Percentiles rank a stretch among this genome's conserved stretches.
phyloP scores from a whole-genome alignment of 345 rosid genomes.

The Laguncularia racemosa region DNA sequence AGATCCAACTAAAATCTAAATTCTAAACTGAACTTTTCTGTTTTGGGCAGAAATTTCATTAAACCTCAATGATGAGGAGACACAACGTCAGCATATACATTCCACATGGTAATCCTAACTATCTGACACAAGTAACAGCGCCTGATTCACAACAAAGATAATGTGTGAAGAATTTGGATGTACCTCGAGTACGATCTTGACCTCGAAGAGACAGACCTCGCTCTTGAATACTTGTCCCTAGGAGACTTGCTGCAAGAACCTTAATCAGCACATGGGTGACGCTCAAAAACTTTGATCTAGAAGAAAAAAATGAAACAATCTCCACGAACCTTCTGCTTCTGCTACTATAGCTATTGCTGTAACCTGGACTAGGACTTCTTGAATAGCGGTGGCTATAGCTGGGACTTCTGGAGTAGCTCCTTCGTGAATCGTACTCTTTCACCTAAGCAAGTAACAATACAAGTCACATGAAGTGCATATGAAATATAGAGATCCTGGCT shows the following conservation, averaged over 20 bases:
- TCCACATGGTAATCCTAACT: too few species aligned
- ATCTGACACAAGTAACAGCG: too few species aligned
- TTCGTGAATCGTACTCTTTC: constrained; percentile 58
- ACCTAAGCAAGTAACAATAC: constrained; percentile 31
- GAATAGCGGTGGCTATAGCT: constrained; percentile 34
- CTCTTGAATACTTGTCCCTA: constrained; percentile 19
- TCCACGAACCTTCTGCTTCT: constrained; percentile 50
- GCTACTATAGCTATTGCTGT: constrained; percentile 31
- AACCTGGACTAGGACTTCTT: constrained; percentile 34
- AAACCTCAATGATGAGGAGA: too few species aligned
- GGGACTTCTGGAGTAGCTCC: constrained; percentile 54
- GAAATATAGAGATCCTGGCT: too few species aligned
- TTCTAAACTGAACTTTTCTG: too few species aligned
- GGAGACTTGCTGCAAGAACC: constrained; percentile 43
- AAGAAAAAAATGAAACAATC: too few species aligned
- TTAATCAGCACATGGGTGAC: not conserved
- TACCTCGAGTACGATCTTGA: constrained; percentile 57
- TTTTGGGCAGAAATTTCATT: too few species aligned
- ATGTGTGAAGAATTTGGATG: too few species aligned
- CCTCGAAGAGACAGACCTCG: constrained; percentile 42
- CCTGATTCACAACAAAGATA: too few species aligned
- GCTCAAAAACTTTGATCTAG: too few species aligned
- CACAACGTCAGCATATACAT: too few species aligned
- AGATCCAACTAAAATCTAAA: too few species aligned
- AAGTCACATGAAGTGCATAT: not conserved